These are phyloP conservation scores for Tieghemiomyces parasiticus DNA, from an alignment of 192 early-diverging fungal species.

Conservation along the genomic window DNA sequence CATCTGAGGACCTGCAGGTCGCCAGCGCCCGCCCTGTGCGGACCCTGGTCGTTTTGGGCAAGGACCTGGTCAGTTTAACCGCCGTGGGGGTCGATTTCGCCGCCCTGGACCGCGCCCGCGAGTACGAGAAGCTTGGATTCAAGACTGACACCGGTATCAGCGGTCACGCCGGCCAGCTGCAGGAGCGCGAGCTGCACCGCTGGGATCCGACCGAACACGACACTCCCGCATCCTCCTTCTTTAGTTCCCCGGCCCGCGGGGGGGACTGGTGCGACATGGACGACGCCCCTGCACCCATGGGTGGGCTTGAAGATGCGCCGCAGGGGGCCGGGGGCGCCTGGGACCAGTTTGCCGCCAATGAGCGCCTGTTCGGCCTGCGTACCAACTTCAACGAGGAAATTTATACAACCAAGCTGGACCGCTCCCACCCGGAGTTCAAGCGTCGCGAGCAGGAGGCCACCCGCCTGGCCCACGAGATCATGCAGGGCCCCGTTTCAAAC, in stretches of 20 bases:
- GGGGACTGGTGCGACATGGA: constrained; percentile 18
- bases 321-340: constrained; percentile 29
- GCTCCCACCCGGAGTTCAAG: constrained; percentile 67
- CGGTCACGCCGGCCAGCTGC: constrained; percentile 35
- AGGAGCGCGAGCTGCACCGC: constrained; percentile 71
- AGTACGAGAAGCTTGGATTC: constrained; percentile 39
- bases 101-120: constrained; percentile 29
- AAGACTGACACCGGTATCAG: constrained; percentile 87
- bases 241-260: not conserved
- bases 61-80: constrained; percentile 45
- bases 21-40: constrained; percentile 19
- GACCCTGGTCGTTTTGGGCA: constrained; percentile 42
- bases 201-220: constrained; percentile 63
- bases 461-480: constrained; percentile 81
- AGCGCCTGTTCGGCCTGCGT: constrained; percentile 82
- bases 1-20: constrained; percentile 25
- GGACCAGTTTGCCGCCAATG: constrained; percentile 97
- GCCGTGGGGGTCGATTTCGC: constrained; percentile 36
- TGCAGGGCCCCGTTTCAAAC: constrained; percentile 54
- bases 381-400: constrained; percentile 94
- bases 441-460: constrained; percentile 76
- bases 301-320: constrained; percentile 7
- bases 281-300: not conserved
- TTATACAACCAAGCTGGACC: constrained; percentile 89
- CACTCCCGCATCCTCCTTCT: constrained; percentile 15